Base-by-base conservation (phyloP, 768 basidiomycete genomes). In the Trametes meyenii region DNA sequence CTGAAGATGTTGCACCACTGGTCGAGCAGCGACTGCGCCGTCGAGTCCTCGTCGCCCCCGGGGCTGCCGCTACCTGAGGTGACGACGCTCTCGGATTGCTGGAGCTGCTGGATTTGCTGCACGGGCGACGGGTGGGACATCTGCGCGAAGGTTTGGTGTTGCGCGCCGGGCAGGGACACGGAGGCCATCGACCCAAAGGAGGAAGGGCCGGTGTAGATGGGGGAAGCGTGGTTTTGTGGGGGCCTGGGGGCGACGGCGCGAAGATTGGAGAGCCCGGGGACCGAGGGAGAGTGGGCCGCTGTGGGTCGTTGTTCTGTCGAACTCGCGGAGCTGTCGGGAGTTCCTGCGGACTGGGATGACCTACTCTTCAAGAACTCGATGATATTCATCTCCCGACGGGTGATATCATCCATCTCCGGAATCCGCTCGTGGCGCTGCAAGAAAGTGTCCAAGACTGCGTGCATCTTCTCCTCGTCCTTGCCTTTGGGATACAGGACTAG, bases 1-100 rank as follows among this genome's bases (percentile, higher is more conserved):
- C 84, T 89, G 65, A 92, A 83, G n/a, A 87, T 85, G 63, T 87
- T 88, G 69, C 85, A 89, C 92, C 92, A 94, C 63, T 92, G 88
- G 71, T 94, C 91, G 49, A 94, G 77, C 57, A 94, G 72, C 12
- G 83, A 83, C 69, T 94, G 92, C 3, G 91, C 90, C 7, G 87
- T 78, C 24, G 83, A 85, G 69, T 92, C 91, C 49, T 92, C 92
- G 45, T 81, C 86, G 59, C 77, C 80, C 52, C 71, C 72, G 1
- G 88, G 90, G 69, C 89, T 91, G n/a, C 83, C 83, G 23, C 87
- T 83, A 17, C 82, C 85, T 1, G 84, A 83, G 40, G 86, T 85
- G 16, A 89, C 88, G 10, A 49, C 57, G 1, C 77, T 76, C 63
- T 83, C 75, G 35, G 74, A 70, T 46, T 87, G 81, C 65, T 89